Conservation (phyloP, 2,329 filamentous ascomycete genomes). For the Fusarium agapanthi region DNA sequence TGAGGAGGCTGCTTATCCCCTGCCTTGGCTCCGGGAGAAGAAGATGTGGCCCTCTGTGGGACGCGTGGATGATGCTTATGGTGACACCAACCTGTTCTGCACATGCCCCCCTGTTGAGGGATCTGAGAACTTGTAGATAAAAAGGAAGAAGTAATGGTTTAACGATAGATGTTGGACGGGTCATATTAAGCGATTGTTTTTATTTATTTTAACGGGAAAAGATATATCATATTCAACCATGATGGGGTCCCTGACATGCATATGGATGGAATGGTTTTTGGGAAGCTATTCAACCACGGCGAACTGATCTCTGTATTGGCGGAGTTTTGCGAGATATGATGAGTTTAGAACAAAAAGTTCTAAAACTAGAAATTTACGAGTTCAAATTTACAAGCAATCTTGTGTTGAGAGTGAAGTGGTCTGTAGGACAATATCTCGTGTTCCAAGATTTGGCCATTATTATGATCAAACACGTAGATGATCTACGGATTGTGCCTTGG, state of each 20-base stretch:
- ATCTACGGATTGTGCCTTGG: not conserved
- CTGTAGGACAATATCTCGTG: not conserved
- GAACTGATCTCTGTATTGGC: conserved; percentile 26
- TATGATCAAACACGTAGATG: no score
- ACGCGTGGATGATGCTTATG: conserved; percentile 88
- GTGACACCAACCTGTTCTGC: conserved; percentile 93
- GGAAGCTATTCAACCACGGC: conserved; percentile 34
- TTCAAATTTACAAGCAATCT: not conserved
- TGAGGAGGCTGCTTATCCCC: conserved; percentile 86
- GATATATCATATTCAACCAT: conserved; percentile 39
- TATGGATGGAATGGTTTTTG: conserved; percentile 28
- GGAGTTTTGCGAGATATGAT: conserved; percentile 27
- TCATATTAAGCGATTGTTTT: conserved; percentile 20
- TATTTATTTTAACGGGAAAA: conserved; percentile 10
- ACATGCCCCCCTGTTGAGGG: conserved; percentile 87
- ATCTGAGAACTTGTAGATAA: conserved; percentile 45
- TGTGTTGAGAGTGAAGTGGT: not conserved
- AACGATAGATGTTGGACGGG: conserved; percentile 11
- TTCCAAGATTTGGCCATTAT: not conserved
- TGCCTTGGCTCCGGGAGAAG: conserved; percentile 86
- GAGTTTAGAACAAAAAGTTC: conserved; percentile 18
- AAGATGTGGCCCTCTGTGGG: conserved; percentile 97
- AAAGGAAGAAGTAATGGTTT: conserved; percentile 17
- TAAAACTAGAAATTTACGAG: conserved; percentile 8
- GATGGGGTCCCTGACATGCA: conserved; percentile 22